Base-by-base conservation (phyloP, 2,329 filamentous ascomycete species). In the Seiridium cupressi region DNA sequence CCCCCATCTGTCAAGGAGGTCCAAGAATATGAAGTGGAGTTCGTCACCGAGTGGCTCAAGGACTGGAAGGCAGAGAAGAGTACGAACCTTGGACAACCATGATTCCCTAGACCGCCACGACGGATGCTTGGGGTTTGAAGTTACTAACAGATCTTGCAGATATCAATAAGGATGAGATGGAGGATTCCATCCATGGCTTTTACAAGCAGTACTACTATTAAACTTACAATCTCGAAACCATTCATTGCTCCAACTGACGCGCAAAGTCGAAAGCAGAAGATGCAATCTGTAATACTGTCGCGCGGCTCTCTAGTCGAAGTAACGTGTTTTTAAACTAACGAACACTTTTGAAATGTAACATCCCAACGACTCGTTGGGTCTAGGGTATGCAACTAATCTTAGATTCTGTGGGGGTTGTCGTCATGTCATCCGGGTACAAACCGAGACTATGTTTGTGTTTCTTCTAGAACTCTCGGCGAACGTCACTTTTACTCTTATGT, bases 41-140 rank as follows among this genome's bases (percentile, higher is more conserved):
- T 90, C 72, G 89, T 91, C 7, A 77, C 82, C 65, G 81, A 78
- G 51, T 93, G 90, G 90, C 69, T 93, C 74, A 67, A 80, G 62
- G 86, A 89, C 69, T 90, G 84, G 81, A 47, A 74, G 51, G 46
- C 44, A 35, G 42, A 57, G 42, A 57, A 47, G 42, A 46, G 55
- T 57, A 44, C 55, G 40, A 57, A 47, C 40, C 26, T 26, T 44
- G 18, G 13, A 44, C 35, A 9, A n/a, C 35, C 35, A 42, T 55
- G 6, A 55, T 18, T 35, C 38, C 38, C 18, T 44, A 31, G 40
- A 42, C 36, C 40, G 31, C 51, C 36, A n/a, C 35, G 51, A 40
- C 34, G 51, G 44, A 38, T n/a, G 31, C 18, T 42, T 8, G 4
- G 18, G 18, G 51, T 34, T 44, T 53, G 38, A 55, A 55, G n/a